Evolutionary conservation across 2,329 filamentous ascomycete genomes (phyloP).

Genomic region (Penicillium polonicum): DNA sequence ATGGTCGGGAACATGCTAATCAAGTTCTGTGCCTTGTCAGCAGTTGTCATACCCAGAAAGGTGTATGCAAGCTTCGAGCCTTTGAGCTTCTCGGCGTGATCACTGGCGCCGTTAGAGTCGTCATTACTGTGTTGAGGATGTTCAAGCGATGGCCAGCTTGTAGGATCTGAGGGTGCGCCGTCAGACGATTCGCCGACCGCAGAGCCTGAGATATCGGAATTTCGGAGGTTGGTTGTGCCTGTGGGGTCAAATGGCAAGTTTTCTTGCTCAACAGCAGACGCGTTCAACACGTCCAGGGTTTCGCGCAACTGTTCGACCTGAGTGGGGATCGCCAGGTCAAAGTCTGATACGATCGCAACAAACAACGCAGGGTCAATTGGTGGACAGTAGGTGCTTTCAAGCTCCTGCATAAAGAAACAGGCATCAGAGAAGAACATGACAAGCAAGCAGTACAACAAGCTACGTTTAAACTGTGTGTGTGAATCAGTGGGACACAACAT

Average conservation of each 20-base stretch:
- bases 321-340: constrained; percentile 57
- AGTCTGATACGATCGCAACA: constrained; percentile 72
- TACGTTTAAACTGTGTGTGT: background rate
- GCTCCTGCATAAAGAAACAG: constrained; percentile 27
- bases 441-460: background rate
- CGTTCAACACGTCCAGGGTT: constrained; percentile 65
- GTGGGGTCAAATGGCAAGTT: constrained; percentile 70
- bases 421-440: background rate
- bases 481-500: background rate
- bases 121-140: constrained; percentile 9
- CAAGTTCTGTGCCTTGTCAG: constrained; percentile 64
- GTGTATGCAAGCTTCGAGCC: constrained; percentile 27
- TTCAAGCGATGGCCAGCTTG: constrained; percentile 8
- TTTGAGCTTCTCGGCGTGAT: background rate
- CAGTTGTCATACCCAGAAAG: constrained; percentile 38
- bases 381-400: constrained; percentile 69
- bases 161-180: background rate
- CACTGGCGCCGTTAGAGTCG: constrained; percentile 27
- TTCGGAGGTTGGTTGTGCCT: constrained; percentile 57
- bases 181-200: constrained; percentile 16
- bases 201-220: constrained; percentile 25
- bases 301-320: constrained; percentile 56
- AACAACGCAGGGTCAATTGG: constrained; percentile 76
- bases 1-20: constrained; percentile 70
- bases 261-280: constrained; percentile 69